Evolutionary conservation across 2,329 filamentous ascomycete species (phyloP), one percentile per base, ranked within the genome.

Genomic region (Thelonectria blattea): DNA sequence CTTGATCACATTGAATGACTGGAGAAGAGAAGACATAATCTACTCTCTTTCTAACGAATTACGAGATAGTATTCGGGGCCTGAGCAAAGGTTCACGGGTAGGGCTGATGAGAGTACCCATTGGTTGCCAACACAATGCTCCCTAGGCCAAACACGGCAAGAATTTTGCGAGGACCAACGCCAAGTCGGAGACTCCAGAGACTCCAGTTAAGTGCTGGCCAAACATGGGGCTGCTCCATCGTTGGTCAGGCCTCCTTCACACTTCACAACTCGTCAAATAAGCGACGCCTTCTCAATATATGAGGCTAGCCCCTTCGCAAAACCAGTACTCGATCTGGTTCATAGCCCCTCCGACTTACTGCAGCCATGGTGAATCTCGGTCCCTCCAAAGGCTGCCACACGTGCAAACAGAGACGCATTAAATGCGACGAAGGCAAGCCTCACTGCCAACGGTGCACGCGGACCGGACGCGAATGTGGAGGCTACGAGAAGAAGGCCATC

Each of bases 381-480:
- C 61, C 46, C 46, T 61, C 61, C n/a, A 61, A 58, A 17, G 58
- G 58, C 24, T 63, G 61, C 47, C 53, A 55, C 42, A 63, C 61
- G 6, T 63, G 61, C 51, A 61, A 60, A 24, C 9, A 54, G n/a
- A 42, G 61, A 3, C 53, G 61, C 4, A 45, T 63, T 18, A 63
- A 63, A 27, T 63, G 61, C 46, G 61, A 63, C 50, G 58, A 61
- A 24, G 61, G 53, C 53, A 58, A 63, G 61, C 61, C 61, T 4
- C 27, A 17, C 7, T 63, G 61, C 27, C 50, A 61, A 8, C 49
- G 53, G 4, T 63, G 61, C 43, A 37, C 51, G 7, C 50, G 47
- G 9, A 22, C 43, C 6, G 50, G 54, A n/a, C 54, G 45, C n/a
- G 32, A 52, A 15, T 63, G 61, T n/a, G 61, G 58, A 34, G 61